Evolutionary conservation across 805 yeast species (phyloP), one percentile per base, ranked within the genome.

Genomic region (Myxozyma neotropica): DNA sequence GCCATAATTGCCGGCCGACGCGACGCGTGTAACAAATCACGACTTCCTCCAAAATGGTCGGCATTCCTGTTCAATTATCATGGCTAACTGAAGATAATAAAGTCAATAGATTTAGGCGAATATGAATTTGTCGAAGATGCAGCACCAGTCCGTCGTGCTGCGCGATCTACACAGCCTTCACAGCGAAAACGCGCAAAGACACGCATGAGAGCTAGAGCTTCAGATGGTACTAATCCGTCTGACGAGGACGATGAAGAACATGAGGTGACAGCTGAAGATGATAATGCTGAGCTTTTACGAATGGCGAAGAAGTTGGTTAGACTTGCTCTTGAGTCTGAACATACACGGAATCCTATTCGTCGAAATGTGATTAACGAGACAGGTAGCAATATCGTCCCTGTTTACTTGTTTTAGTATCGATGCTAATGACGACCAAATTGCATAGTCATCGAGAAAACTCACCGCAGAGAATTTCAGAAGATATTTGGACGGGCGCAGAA

Each of bases 281-380:
- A 47, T 19, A 29, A 21, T 10, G 13, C 51, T 7, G 64, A 54
- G 17, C 23, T 61, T n/a, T 21, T 27, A 27, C 53, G 66, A 8
- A 56, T 63, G 65, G 66, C 62, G n/a, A 51, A 51, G 43, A 62
- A 62, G 19, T 45, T 63, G 24, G 65, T 61, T 17, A 43, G 49
- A 35, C 24, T 57, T 21, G 66, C 64, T 26, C 49, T 63, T 10
- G 57, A 54, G 13, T 24, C 24, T 27, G 66, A 57, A 31, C 45
- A 48, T 21, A 33, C 46, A 17, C 53, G 62, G 5, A 33, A 21
- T 13, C 62, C 66, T 4, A 8, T 63, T 2, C 61, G 66, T 3
- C 38, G 66, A 21, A 21, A 29, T 4, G 47, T 23, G 33, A 62
- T 63, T 10, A 53, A 31, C 36, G 62, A 63, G 19, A 56, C 57